phyloP scores from a whole-genome alignment of 805 yeast species.

The Priceomyces castillae region DNA sequence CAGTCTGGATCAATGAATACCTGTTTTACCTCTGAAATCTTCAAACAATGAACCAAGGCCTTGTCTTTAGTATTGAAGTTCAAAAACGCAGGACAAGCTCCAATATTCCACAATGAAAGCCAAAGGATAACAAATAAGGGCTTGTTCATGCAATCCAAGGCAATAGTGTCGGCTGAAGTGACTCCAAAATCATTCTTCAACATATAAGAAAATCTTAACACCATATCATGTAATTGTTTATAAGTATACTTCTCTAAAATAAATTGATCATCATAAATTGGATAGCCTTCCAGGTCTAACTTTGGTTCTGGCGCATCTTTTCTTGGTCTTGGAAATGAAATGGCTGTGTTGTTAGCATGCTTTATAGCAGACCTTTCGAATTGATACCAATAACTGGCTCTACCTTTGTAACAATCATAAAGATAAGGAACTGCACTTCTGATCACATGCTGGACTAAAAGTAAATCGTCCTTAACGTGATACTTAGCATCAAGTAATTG shows the following conservation, averaged over 20 bases:
- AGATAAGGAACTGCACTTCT: conserved; percentile 42
- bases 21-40: conserved; percentile 59
- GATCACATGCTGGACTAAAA: conserved; percentile 45
- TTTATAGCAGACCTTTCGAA: conserved; percentile 56
- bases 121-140: conserved; percentile 78
- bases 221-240: conserved; percentile 61
- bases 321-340: conserved; percentile 58
- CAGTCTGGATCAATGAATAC: conserved; percentile 77
- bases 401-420: conserved; percentile 32
- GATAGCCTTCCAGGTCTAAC: conserved; percentile 33
- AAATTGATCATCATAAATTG: conserved; percentile 54
- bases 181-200: conserved; percentile 64
- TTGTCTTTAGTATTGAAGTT: conserved; percentile 74
- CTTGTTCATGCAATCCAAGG: conserved; percentile 74
- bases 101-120: conserved; percentile 88
- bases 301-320: conserved; percentile 24
- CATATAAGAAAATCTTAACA: conserved; percentile 63
- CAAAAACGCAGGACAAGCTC: conserved; percentile 84
- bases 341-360: conserved; percentile 53
- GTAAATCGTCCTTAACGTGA: conserved; percentile 51
- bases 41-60: conserved; percentile 77
- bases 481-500: conserved; percentile 48
- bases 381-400: conserved; percentile 65
- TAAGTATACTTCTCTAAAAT: conserved; percentile 64
- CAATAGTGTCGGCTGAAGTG: conserved; percentile 64